A percentile compares a stretch with the other conserved stretches of the same genome.
Evolutionary conservation across 192 early-diverging fungal species (phyloP).

Genomic region (Rhizoclosmatium sp.): DNA sequence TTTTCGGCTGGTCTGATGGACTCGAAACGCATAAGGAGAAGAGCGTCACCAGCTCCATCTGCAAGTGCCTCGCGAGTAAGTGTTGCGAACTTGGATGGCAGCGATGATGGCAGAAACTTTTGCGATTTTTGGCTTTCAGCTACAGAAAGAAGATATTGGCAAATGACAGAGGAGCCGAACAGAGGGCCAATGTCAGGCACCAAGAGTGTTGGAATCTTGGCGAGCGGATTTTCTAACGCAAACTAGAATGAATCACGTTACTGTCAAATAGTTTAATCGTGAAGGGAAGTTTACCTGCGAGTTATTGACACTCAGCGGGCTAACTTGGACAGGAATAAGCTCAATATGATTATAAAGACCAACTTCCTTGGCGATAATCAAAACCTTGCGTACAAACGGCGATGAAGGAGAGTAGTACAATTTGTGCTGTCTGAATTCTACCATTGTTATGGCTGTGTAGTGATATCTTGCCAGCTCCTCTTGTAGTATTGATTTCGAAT

Average conservation of each 20-base stretch:
- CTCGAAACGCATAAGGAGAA: slow-evolving; percentile 23
- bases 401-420: slow-evolving; percentile 33
- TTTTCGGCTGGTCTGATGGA: slow-evolving; percentile 15
- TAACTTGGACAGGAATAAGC: not conserved
- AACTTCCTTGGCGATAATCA: slow-evolving; percentile 37
- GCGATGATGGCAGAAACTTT: not conserved
- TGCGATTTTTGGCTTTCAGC: not conserved
- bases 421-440: too few relatives aligned
- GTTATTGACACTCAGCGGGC: not conserved
- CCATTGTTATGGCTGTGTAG: too few relatives aligned
- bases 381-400: slow-evolving; percentile 33
- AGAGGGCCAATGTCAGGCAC: slow-evolving; percentile 15
- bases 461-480: too few relatives aligned
- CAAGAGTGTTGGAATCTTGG: slow-evolving; percentile 31
- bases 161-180: slow-evolving; percentile 26
- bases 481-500: too few relatives aligned
- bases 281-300: too few relatives aligned
- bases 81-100: not conserved
- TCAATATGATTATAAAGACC: slow-evolving; percentile 14
- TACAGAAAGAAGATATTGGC: slow-evolving; percentile 19
- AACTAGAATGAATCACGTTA: not conserved
- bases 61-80: slow-evolving; percentile 29
- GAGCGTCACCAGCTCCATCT: slow-evolving; percentile 21
- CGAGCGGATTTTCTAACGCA: slow-evolving; percentile 20
- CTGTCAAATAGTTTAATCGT: too few relatives aligned